Evolutionary conservation across 768 basidiomycete genomes (phyloP).

Genomic region (Calocera cornea): DNA sequence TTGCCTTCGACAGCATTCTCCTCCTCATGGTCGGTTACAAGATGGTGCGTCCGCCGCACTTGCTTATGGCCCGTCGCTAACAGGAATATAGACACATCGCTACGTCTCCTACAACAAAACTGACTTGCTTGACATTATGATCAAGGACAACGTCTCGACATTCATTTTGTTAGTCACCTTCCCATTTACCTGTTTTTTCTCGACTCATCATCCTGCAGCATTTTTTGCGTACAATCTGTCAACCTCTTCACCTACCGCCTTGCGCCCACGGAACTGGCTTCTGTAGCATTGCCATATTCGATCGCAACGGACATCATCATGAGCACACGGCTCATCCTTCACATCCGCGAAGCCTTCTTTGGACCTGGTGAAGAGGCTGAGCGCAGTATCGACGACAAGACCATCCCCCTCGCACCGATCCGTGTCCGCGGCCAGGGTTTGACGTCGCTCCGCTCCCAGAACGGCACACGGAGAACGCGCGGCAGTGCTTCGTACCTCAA

Average conservation of each 20-base stretch:
- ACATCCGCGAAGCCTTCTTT: conserved; percentile 1
- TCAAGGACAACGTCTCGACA: conserved; percentile 4
- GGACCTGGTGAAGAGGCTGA: neutral
- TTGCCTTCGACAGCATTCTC: neutral
- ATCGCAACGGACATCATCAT: neutral
- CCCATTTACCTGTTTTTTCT: neutral
- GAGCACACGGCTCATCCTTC: conserved; percentile 2
- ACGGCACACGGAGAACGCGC: neutral
- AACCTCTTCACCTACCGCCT: conserved; percentile 2
- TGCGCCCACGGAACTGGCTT: neutral
- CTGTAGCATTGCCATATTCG: neutral
- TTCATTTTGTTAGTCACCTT: neutral
- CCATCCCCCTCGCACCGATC: neutral
- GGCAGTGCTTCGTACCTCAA: neutral
- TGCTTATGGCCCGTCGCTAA: neutral
- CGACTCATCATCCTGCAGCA: neutral
- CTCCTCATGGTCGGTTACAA: conserved; percentile 1
- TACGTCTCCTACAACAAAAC: conserved; percentile 4
- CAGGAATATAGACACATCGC: neutral
- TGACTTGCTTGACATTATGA: conserved; percentile 3
- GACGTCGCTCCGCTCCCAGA: neutral
- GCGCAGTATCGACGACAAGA: conserved; percentile 3
- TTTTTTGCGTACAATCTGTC: conserved; percentile 1
- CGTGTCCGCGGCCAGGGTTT: neutral
- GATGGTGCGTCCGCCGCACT: neutral